Conservation (phyloP, 192 early-diverging fungal species). For the Backusella westeae region DNA sequence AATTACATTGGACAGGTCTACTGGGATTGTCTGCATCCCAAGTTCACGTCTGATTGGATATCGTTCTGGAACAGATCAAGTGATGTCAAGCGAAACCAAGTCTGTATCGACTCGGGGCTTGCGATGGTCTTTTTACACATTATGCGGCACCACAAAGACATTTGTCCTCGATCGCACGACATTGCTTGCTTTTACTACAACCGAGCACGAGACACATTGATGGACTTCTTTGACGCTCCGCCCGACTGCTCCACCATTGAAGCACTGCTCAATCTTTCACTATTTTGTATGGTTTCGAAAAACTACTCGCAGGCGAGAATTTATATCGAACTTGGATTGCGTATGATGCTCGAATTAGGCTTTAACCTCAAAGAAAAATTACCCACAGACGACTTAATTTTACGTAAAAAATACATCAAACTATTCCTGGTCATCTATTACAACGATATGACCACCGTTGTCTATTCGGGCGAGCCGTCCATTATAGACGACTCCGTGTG, state of each 20-base stretch:
- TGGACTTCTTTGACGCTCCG: constrained; percentile 33
- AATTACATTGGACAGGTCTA: constrained; percentile 34
- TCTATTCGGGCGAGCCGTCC: constrained; percentile 28
- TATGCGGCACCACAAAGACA: constrained; percentile 30
- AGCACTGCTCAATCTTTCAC: constrained; percentile 30
- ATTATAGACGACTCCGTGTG: constrained; percentile 24
- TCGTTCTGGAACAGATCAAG: constrained; percentile 37
- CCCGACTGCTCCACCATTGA: constrained; percentile 36
- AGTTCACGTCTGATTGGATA: constrained; percentile 25
- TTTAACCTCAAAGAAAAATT: constrained; percentile 19
- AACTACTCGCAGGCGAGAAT: constrained; percentile 34
- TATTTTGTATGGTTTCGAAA: constrained; percentile 35
- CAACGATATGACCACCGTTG: constrained; percentile 16
- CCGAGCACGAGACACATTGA: constrained; percentile 25
- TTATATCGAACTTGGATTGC: constrained; percentile 33
- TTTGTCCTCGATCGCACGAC: constrained; percentile 22
- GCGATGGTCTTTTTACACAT: constrained; percentile 38
- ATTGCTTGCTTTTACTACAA: constrained; percentile 30
- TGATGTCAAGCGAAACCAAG: constrained; percentile 32
- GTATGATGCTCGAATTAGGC: constrained; percentile 36
- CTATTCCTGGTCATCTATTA: constrained; percentile 36
- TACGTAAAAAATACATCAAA: constrained; percentile 29
- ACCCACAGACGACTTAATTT: constrained; percentile 17
- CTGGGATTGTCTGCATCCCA: constrained; percentile 40
- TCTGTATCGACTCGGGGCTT: constrained; percentile 34